These are phyloP conservation scores for Asterochloris sp. DNA, from an alignment of 139 green algal genomes.

Conservation along the genomic window DNA sequence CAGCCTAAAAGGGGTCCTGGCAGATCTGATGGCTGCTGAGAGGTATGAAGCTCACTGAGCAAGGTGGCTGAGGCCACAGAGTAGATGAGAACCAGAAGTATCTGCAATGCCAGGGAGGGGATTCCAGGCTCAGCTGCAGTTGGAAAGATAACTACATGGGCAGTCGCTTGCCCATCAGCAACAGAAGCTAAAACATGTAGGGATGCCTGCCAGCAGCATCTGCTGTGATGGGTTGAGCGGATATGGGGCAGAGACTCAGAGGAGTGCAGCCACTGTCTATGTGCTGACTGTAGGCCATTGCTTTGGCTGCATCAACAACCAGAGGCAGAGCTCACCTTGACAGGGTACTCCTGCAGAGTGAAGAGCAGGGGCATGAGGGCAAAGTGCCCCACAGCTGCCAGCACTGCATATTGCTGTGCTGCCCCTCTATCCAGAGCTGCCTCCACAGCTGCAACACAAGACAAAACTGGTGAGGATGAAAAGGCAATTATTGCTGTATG, in stretches of 20 bases:
- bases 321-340: constrained; percentile 55
- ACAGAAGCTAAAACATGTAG: background rate
- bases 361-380: constrained; percentile 84
- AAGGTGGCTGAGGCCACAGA: background rate
- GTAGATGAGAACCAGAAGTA: background rate
- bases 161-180: background rate
- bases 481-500: too few relatives aligned
- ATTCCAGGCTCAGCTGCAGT: background rate
- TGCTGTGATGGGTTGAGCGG: background rate
- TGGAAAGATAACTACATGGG: background rate
- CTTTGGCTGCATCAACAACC: too few relatives aligned
- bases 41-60: background rate
- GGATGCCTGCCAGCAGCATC: background rate
- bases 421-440: constrained; percentile 8
- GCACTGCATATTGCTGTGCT: constrained; percentile 47
- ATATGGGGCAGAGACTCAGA: background rate
- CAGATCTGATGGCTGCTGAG: background rate
- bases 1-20: background rate
- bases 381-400: constrained; percentile 52
- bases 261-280: background rate
- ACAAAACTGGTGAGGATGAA: too few relatives aligned
- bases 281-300: background rate
- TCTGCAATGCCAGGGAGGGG: background rate
- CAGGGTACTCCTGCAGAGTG: constrained; percentile 60
- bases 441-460: constrained; percentile 29